Evolutionary conservation across 2,329 filamentous ascomycete species (phyloP).

Genomic region (Sporothrix globosa): DNA sequence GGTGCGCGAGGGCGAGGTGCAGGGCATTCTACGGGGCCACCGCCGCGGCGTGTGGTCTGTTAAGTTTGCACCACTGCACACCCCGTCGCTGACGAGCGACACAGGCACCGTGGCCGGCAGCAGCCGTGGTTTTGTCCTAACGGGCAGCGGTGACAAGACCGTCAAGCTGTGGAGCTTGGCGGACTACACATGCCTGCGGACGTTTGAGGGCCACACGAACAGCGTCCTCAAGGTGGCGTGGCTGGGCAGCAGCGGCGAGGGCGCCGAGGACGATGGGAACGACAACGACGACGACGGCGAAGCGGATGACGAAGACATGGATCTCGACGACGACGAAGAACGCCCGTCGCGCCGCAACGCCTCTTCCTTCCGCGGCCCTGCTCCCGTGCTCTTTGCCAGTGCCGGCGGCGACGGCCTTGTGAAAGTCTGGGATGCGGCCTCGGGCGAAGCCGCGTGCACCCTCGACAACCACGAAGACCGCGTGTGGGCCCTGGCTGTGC

Average conservation of each 20-base stretch:
- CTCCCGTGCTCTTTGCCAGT: slow-evolving; percentile 70
- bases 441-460: slow-evolving; percentile 82
- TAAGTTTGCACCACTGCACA: slow-evolving; percentile 79
- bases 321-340: slow-evolving; percentile 16
- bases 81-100: slow-evolving; percentile 72
- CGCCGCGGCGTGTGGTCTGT: slow-evolving; percentile 96
- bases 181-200: slow-evolving; percentile 89
- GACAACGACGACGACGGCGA: slow-evolving; percentile 61
- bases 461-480: slow-evolving; percentile 96
- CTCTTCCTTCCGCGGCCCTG: background rate
- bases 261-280: slow-evolving; percentile 44
- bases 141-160: slow-evolving; percentile 93
- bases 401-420: slow-evolving; percentile 93
- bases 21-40: slow-evolving; percentile 90
- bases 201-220: slow-evolving; percentile 95
- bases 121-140: slow-evolving; percentile 73
- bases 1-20: slow-evolving; percentile 81
- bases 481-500: slow-evolving; percentile 84
- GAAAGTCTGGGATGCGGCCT: slow-evolving; percentile 91
- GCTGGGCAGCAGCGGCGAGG: slow-evolving; percentile 62
- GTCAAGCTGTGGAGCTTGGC: slow-evolving; percentile 92
- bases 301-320: slow-evolving; percentile 27
- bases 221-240: slow-evolving; percentile 92
- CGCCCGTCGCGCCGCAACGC: slow-evolving; percentile 14
- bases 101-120: slow-evolving; percentile 71